These are phyloP conservation scores for Canna indica DNA, from an alignment of 176 grass and related monocot species.

Conservation along the genomic window DNA sequence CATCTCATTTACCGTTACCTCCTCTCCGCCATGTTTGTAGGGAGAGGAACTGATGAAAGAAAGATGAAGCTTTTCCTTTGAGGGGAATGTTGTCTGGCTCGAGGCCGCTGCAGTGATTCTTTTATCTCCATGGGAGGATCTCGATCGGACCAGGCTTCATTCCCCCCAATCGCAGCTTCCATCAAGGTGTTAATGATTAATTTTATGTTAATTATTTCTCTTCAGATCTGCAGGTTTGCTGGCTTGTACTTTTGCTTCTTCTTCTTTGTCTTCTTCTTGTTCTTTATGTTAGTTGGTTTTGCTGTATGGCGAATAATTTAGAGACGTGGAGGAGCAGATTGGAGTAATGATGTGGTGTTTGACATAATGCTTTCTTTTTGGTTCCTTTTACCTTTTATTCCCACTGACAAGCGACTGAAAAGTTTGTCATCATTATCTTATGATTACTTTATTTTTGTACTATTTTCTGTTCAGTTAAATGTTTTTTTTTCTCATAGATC, in stretches of 20 bases:
- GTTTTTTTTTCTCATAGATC: too few relatives aligned
- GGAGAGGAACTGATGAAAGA: background rate
- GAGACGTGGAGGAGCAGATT: background rate
- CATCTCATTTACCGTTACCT: too few relatives aligned
- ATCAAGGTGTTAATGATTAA: too few relatives aligned
- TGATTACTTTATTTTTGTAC: background rate
- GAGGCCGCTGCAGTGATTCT: background rate
- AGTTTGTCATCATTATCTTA: constrained; percentile 3
- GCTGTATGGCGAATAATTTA: too few relatives aligned
- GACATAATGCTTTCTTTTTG: background rate
- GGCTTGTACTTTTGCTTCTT: too few relatives aligned
- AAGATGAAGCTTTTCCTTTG: background rate
- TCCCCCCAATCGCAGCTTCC: constrained; percentile 46
- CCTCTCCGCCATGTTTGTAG: too few relatives aligned
- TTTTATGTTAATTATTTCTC: too few relatives aligned
- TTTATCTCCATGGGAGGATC: constrained; percentile 1
- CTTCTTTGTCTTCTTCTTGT: too few relatives aligned
- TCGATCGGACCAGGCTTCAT: constrained; percentile 99
- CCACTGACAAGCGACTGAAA: background rate
- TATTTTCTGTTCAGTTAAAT: too few relatives aligned
- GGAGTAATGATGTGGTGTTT: background rate
- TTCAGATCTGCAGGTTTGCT: too few relatives aligned
- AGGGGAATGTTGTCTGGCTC: constrained; percentile 10
- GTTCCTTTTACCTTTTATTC: background rate
- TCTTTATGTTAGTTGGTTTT: too few relatives aligned